Evolutionary conservation across 1,139 yeast species (phyloP).

Genomic region (Pichia sp.): DNA sequence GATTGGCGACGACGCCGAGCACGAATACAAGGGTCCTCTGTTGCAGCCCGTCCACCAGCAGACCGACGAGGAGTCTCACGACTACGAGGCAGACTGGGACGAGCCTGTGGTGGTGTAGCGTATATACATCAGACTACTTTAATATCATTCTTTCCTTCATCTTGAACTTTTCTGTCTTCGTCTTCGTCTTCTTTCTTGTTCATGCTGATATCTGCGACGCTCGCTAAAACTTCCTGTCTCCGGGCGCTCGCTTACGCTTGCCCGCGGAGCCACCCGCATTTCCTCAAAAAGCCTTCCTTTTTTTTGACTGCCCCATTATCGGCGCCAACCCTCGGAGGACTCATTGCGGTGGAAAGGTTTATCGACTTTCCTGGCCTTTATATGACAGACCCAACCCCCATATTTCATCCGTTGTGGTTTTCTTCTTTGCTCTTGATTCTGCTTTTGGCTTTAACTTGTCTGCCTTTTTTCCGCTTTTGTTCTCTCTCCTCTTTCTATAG

Average conservation of each 20-base stretch:
- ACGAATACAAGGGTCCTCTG: conserved; percentile 21
- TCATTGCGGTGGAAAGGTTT: not conserved
- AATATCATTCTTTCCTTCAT: not conserved
- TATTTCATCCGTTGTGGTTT: no score
- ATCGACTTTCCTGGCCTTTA: no score
- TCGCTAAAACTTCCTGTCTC: conserved; percentile 1
- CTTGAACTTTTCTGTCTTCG: not conserved
- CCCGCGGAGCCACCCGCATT: not conserved
- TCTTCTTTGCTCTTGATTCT: no score
- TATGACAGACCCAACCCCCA: no score
- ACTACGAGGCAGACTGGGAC: conserved; percentile 35
- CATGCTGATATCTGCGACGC: not conserved
- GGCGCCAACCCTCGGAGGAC: not conserved
- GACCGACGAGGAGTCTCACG: conserved; percentile 32
- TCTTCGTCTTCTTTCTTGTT: no score
- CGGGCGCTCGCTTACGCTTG: not conserved
- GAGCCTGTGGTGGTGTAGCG: conserved; percentile 26
- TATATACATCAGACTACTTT: not conserved
- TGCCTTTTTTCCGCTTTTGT: no score
- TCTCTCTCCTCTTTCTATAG: no score
- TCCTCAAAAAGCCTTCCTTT: not conserved
- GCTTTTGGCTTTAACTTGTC: no score
- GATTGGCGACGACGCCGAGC: conserved; percentile 24
- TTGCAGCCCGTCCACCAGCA: conserved; percentile 26
- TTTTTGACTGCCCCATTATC: not conserved